phyloP scores from a whole-genome alignment of 192 early-diverging fungal species.

The Linnemannia hyalina region DNA sequence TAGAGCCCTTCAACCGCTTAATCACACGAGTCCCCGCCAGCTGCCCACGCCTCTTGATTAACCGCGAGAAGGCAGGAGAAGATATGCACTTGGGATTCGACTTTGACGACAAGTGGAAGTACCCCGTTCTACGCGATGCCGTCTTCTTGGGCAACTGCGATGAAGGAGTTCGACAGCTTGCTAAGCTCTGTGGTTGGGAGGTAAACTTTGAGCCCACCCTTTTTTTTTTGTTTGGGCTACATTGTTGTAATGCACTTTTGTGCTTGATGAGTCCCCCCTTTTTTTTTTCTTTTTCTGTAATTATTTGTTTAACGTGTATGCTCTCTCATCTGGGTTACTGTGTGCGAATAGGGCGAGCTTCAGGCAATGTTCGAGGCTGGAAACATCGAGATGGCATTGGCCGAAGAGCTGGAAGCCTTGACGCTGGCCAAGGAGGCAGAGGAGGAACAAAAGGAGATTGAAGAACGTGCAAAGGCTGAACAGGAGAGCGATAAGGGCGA shows the following conservation, averaged over 20 bases:
- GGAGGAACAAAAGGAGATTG: slow-evolving; percentile 7
- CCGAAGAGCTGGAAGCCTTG: slow-evolving; percentile 38
- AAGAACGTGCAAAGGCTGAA: background rate
- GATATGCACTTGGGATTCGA: slow-evolving; percentile 76
- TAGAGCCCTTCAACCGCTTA: slow-evolving; percentile 90
- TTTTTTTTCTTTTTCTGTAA: background rate
- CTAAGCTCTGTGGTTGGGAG: slow-evolving; percentile 81
- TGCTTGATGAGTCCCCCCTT: background rate
- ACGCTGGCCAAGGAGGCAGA: slow-evolving; percentile 24
- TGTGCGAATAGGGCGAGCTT: slow-evolving; percentile 13
- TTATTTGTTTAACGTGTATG: background rate
- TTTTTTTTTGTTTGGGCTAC: background rate
- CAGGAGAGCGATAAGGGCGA: slow-evolving; percentile 5
- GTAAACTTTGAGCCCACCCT: slow-evolving; percentile 45
- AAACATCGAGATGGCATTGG: slow-evolving; percentile 33
- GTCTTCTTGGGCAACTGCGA: slow-evolving; percentile 86
- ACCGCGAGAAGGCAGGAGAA: slow-evolving; percentile 84
- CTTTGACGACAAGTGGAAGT: slow-evolving; percentile 74
- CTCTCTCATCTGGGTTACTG: background rate
- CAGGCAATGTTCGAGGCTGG: slow-evolving; percentile 41
- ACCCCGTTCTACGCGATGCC: slow-evolving; percentile 76
- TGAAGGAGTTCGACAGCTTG: slow-evolving; percentile 76
- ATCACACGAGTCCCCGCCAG: slow-evolving; percentile 70
- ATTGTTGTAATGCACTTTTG: background rate
- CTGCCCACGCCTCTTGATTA: slow-evolving; percentile 91